A percentile compares a stretch with the other conserved stretches of the same genome.
phyloP scores from a whole-genome alignment of 164 flowering plant species.

The Protea cynaroides region DNA sequence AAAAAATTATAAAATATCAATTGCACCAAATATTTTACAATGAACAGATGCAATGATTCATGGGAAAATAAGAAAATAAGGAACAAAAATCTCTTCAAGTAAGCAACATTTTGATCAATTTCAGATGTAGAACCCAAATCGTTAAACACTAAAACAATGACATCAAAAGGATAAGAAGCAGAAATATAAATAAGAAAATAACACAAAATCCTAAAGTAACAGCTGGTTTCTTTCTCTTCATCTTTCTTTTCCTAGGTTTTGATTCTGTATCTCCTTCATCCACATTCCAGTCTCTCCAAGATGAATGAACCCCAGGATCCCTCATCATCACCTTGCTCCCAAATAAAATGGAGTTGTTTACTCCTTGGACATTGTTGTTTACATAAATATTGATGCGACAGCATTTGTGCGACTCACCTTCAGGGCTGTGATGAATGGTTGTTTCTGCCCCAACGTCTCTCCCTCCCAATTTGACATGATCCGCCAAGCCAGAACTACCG shows the following conservation, averaged over 20 bases:
- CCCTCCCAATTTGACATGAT: constrained; percentile 33
- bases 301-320: constrained; percentile 55
- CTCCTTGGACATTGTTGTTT: constrained; percentile 76
- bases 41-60: no score
- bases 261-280: constrained; percentile 11
- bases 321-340: constrained; percentile 56
- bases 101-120: no score
- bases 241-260: constrained; percentile 7
- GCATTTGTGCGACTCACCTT: constrained; percentile 21
- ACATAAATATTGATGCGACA: constrained; percentile 61
- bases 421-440: constrained; percentile 15
- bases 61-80: no score
- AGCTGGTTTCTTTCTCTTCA: background rate
- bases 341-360: constrained; percentile 48
- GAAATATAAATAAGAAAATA: background rate
- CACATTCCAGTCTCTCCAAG: constrained; percentile 28
- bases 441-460: constrained; percentile 56
- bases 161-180: no score
- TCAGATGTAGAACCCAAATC: no score
- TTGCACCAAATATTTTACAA: no score
- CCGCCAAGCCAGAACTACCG: constrained; percentile 5
- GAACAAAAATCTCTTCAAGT: no score
- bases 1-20: no score
- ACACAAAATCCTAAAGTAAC: background rate
- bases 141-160: no score